phyloP scores from a whole-genome alignment of 176 grass and related monocot genomes.

The Otatea glauca region DNA sequence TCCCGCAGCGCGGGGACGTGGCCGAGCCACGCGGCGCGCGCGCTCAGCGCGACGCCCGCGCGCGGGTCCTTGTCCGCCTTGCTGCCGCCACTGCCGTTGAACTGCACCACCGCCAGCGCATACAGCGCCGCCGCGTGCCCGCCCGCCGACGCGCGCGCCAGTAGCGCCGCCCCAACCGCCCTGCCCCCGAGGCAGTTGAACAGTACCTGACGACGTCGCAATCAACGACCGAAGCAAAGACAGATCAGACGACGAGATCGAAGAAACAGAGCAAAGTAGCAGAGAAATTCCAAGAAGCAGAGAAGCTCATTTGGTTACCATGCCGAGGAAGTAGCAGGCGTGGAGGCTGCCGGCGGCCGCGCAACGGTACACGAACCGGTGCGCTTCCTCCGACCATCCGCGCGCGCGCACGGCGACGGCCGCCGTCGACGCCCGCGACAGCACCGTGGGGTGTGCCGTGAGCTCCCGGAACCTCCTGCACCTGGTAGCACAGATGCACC shows the following conservation, averaged over 20 bases:
- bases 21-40: conserved; percentile 63
- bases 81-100: conserved; percentile 73
- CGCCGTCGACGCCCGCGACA: conserved; percentile 50
- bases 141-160: conserved; percentile 55
- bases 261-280: neutral
- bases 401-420: conserved; percentile 40
- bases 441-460: conserved; percentile 39
- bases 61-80: conserved; percentile 61
- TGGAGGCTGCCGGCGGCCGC: conserved; percentile 67
- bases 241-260: neutral
- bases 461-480: conserved; percentile 72
- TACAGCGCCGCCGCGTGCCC: conserved; percentile 64
- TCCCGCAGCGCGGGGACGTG: conserved; percentile 71
- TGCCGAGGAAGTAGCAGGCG: conserved; percentile 78
- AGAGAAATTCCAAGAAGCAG: neutral
- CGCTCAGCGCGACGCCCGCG: conserved; percentile 63
- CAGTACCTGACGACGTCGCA: conserved; percentile 40
- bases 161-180: conserved; percentile 41
- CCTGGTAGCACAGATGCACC: neutral
- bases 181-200: conserved; percentile 70
- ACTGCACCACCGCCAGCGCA: conserved; percentile 69
- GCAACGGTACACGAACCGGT: conserved; percentile 63
- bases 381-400: conserved; percentile 57
- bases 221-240: neutral
- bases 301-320: conserved; percentile 39